Evolutionary conservation across 108 stramenopile genomes (phyloP).

Genomic region (Skeletonema costatum): DNA sequence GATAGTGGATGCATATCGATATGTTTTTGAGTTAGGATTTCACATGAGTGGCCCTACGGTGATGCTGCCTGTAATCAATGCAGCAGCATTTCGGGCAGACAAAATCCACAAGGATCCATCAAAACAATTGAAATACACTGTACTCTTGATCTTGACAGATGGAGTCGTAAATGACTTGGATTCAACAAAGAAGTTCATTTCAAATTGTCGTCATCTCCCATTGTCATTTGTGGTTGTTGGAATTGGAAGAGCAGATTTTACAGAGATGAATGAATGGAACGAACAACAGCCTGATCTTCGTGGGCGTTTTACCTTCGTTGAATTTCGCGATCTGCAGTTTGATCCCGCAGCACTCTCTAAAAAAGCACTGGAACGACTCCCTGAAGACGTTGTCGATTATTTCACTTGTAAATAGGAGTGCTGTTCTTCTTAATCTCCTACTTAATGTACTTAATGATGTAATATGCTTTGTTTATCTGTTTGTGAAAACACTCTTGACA

Average conservation of each 20-base stretch:
- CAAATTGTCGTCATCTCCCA: constrained; percentile 57
- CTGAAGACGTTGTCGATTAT: constrained; percentile 54
- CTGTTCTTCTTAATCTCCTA: constrained; percentile 1
- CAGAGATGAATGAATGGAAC: constrained; percentile 28
- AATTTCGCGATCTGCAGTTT: constrained; percentile 55
- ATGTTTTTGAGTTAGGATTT: constrained; percentile 54
- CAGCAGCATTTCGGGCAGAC: constrained; percentile 60
- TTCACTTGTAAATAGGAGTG: constrained; percentile 9
- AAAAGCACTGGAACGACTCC: constrained; percentile 48
- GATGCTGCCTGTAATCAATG: constrained; percentile 56
- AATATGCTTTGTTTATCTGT: neutral
- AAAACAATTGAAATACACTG: constrained; percentile 47
- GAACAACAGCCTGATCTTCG: constrained; percentile 3
- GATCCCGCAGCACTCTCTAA: constrained; percentile 46
- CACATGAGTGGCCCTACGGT: constrained; percentile 70
- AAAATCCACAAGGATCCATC: constrained; percentile 33
- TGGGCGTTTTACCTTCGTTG: constrained; percentile 49
- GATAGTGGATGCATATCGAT: constrained; percentile 71
- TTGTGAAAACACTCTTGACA: neutral
- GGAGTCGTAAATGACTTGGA: constrained; percentile 82
- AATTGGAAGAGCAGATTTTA: constrained; percentile 63
- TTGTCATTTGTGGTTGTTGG: constrained; percentile 83
- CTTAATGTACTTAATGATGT: neutral
- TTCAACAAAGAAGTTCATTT: constrained; percentile 58
- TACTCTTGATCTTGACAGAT: constrained; percentile 88